Conservation (phyloP, 257 asterid genomes). For the Salvia miltiorrhiza region DNA sequence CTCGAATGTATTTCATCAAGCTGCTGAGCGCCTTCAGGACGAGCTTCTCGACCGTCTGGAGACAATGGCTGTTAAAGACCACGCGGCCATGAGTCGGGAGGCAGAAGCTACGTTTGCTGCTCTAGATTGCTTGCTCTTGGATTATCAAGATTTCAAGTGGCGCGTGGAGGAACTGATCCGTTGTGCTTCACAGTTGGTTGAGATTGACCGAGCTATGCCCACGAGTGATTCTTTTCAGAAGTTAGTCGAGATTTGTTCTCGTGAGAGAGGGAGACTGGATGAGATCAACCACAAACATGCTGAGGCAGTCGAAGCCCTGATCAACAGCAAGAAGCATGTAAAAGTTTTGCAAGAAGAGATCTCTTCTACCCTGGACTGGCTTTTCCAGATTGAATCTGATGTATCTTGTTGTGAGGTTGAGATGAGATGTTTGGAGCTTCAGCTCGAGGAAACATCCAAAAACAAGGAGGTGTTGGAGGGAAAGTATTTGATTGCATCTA, state of each 20-base stretch:
- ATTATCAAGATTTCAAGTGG: slow-evolving; percentile 26
- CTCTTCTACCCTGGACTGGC: slow-evolving; percentile 31
- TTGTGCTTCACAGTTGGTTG: slow-evolving; percentile 33
- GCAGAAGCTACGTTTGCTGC: slow-evolving; percentile 44
- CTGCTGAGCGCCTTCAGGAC: slow-evolving; percentile 33
- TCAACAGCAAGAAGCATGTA: slow-evolving; percentile 6
- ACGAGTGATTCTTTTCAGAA: slow-evolving; percentile 13
- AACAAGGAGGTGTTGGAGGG: slow-evolving; percentile 30
- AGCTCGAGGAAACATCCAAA: slow-evolving; percentile 18
- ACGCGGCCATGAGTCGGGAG: slow-evolving; percentile 34
- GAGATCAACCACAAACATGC: slow-evolving; percentile 29
- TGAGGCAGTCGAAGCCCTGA: slow-evolving; percentile 7
- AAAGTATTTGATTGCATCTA: slow-evolving; percentile 7
- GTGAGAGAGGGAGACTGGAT: slow-evolving; percentile 30
- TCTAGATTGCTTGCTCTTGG: slow-evolving; percentile 24
- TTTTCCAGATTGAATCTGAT: slow-evolving; percentile 31
- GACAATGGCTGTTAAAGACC: slow-evolving; percentile 33
- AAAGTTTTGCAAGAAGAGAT: slow-evolving; percentile 22
- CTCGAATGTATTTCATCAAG: slow-evolving; percentile 33
- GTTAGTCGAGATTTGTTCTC: slow-evolving; percentile 22
- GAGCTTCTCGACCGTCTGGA: slow-evolving; percentile 36
- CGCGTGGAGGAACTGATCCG: slow-evolving; percentile 28
- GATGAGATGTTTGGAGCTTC: slow-evolving; percentile 18
- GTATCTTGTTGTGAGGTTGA: slow-evolving; percentile 28
- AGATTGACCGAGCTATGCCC: slow-evolving; percentile 33